Evolutionary conservation across 179 eudicot species (phyloP), one percentile per base, ranked within the genome.

Genomic region (Sideroxylon spinosum): DNA sequence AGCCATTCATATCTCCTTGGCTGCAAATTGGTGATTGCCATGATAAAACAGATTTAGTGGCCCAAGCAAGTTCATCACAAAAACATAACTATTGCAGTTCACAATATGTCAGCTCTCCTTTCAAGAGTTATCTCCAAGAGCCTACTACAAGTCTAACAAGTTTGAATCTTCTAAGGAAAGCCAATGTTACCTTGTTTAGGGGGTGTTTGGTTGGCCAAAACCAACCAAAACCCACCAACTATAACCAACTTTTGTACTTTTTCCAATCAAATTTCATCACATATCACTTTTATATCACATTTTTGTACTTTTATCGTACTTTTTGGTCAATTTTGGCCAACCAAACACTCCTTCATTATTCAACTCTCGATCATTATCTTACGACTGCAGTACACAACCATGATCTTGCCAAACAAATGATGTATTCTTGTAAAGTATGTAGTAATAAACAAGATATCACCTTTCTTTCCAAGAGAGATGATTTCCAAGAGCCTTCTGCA

Each of bases 391-490:
- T 20, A 50, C 52, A 52, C 23, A 44, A 50, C 56, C n/a, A 52
- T 73, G 53, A 73, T 20, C 75, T 4, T 25, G 14, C 10, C 48
- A 78, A 59, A 73, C 69, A 59, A 23, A 46, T 46, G 13, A 28
- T 50, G 32, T 44, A 57, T 25, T 69, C 17, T 56, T 9, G 61
- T 46, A 50, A 55, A 6, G n/a, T 3, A 69, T 44, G 20, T 32
- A 22, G 46, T 7, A 44, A 17, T 73, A 4, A n/a, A 59, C 62
- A 71, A 76, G 76, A 74, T 7, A 19, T 83, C 75, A 92, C 99
- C 99, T 93, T 76, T 93, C 98, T 84, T 95, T 95, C 97, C 98
- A 93, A 59, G 98, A 91, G 79, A 93, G 87, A 89, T 93, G 91
- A 85, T 85, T 89, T 78, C 99, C 99, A 62, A 95, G 89, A 75